Evolutionary conservation across 805 yeast species (phyloP), one percentile per base, ranked within the genome.

Genomic region (Maudiozyma turicensis): DNA sequence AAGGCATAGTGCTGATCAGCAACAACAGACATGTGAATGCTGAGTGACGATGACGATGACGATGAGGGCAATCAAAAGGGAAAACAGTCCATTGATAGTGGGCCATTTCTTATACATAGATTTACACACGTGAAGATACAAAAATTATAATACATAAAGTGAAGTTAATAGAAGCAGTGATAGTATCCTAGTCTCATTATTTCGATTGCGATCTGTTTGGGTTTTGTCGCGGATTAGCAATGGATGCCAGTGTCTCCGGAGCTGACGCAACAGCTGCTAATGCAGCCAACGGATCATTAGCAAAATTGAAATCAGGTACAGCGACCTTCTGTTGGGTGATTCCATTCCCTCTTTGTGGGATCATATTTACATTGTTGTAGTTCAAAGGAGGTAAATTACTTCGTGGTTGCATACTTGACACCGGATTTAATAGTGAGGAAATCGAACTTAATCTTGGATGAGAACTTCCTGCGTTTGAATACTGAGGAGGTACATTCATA

Each of bases 211-310:
- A 28, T 3, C 30, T 39, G n/a, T 28, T 28, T 35, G 14, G 38
- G 20, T 39, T 20, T 20, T 39, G 42, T n/a, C 32, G 31, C 5
- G 57, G 48, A 2, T 20, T 20, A 20, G 49, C 28, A 11, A 52
- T 48, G 2, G 57, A 49, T 6, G 55, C 51, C 40, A 60, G 50
- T 13, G 57, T 56, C 45, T 61, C 64, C 13, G 65, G 60, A 9
- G 67, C 66, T 3, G 71, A 67, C 8, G 71, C 71, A 8, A 67
- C 60, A 1, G 71, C 71, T 2, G 71, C 71, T 11, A 67, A 52
- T 2, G 69, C 70, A 32, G 69, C 69, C 40, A 67, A 46, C 6
- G 71, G 71, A 46, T 67, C 69, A 47, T 58, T 59, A 8, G 64
- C 59, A 46, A 65, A 65, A 45, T 63, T 62, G 47, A 54, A 47